Percentiles rank a stretch among this genome's conserved stretches.
Evolutionary conservation across 2,329 filamentous ascomycete genomes (phyloP).

Genomic region (Magnaporthiopsis incrustans): DNA sequence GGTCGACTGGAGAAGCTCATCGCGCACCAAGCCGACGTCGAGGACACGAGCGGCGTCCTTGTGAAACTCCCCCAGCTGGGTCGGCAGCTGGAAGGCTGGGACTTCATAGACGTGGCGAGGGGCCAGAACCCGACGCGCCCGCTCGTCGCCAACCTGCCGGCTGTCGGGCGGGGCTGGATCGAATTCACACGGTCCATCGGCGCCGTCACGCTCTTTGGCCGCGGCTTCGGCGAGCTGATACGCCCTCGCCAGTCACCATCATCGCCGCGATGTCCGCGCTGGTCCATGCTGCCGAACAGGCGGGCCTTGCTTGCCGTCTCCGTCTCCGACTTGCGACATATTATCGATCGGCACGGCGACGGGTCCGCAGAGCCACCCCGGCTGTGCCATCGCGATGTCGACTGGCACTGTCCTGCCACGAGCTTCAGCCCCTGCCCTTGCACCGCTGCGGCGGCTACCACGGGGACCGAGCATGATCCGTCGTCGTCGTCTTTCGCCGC

Average conservation of each 20-base stretch:
- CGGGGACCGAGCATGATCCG: neutral
- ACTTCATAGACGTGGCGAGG: conserved; percentile 19
- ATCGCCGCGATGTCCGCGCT: neutral
- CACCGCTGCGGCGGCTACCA: neutral
- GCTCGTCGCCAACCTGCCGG: conserved; percentile 13
- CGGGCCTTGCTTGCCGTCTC: neutral
- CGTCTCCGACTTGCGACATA: neutral
- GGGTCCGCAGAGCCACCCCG: neutral
- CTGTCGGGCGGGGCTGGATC: conserved; percentile 14
- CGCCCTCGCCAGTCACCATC: neutral
- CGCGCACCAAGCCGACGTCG: conserved; percentile 15
- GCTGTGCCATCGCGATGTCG: neutral
- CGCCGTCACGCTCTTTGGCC: conserved; percentile 16
- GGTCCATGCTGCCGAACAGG: neutral
- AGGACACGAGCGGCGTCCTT: conserved; percentile 9
- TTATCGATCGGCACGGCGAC: neutral
- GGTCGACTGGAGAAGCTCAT: conserved; percentile 17
- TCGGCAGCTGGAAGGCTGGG: conserved; percentile 22
- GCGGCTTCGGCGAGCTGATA: conserved; percentile 16
- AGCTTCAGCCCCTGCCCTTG: neutral
- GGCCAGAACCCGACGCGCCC: conserved; percentile 12
- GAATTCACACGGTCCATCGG: conserved; percentile 16
- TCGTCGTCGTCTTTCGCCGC: neutral
- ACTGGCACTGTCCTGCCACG: neutral
- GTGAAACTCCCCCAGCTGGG: conserved; percentile 8